A percentile compares a stretch with the other conserved stretches of the same genome.
These are phyloP conservation scores for Coffea humblotiana DNA, from an alignment of 305 asterid species.

Conservation along the genomic window DNA sequence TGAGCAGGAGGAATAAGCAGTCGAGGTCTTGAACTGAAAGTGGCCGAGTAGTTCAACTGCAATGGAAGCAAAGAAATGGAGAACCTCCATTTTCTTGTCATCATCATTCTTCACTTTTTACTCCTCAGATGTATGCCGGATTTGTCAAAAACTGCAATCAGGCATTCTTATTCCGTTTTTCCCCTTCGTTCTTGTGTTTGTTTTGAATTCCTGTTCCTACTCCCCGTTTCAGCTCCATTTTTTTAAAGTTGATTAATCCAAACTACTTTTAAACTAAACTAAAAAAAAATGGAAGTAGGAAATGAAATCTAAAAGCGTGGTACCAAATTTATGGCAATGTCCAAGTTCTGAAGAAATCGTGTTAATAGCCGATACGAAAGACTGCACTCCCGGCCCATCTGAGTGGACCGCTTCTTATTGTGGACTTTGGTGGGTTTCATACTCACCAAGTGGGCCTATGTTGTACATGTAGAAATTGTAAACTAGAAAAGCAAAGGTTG, in stretches of 20 bases:
- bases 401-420: not conserved
- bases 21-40: conserved; percentile 19
- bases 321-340: too few species aligned
- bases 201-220: not conserved
- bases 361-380: too few species aligned
- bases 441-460: too few species aligned
- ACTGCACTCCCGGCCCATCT: not conserved
- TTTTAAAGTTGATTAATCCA: not conserved
- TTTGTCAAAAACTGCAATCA: too few species aligned
- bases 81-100: conserved; percentile 18
- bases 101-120: not conserved
- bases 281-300: too few species aligned
- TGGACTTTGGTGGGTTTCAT: too few species aligned
- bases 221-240: not conserved
- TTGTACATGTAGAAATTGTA: too few species aligned
- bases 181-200: not conserved
- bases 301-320: too few species aligned
- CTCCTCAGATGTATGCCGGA: not conserved
- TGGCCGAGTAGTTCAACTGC: conserved; percentile 16
- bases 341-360: too few species aligned
- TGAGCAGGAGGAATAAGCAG: not conserved
- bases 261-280: too few species aligned
- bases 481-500: too few species aligned
- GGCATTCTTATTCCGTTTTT: too few species aligned
- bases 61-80: conserved; percentile 6